Base-by-base conservation (phyloP, 139 green algal genomes). In the Chlorella vulgaris region DNA sequence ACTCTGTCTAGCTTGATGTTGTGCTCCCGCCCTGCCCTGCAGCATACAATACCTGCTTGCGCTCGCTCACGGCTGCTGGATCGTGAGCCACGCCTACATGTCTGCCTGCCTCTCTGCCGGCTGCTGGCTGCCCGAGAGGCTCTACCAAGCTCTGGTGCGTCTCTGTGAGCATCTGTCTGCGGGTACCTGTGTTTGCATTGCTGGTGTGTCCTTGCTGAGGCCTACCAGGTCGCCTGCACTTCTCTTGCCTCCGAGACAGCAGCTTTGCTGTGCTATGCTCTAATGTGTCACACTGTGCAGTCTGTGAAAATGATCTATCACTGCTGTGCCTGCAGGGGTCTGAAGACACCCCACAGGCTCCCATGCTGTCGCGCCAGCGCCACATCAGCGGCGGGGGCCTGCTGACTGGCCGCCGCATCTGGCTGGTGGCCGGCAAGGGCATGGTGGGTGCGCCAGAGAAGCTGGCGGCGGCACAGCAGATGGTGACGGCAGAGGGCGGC, bases 11-110 rank as follows among this genome's bases (percentile, higher is more conserved):
- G n/a, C n/a, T n/a, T n/a, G n/a, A n/a, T n/a, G n/a, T n/a, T n/a
- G n/a, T n/a, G n/a, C n/a, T n/a, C n/a, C n/a, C n/a, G n/a, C n/a
- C n/a, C n/a, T n/a, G n/a, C n/a, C 58, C 78, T 55, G 86, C 75
- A 87, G 71, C 62, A 53, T 78, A 55, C 77, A 82, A 58, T 87
- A 85, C 47, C 39, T 89, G 35, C 67, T 63, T 31, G 86, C 51
- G 1, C 53, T 89, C 58, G 84, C 84, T 38, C 42, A 33, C n/a
- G 86, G 86, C 15, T 85, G 80, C 73, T 89, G 86, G 84, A 36
- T 89, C 29, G 61, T 90, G n/a, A 39, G 43, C 28, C 62, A 63
- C 55, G 55, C 62, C 40, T 90, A 84, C 84, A 10, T 90, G 47
- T 75, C 81, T 7, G 86, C 85, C 28, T 90, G 79, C 66, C 28